Conservation (phyloP, 2,329 filamentous ascomycete genomes). For the Colletotrichum theobromicola region DNA sequence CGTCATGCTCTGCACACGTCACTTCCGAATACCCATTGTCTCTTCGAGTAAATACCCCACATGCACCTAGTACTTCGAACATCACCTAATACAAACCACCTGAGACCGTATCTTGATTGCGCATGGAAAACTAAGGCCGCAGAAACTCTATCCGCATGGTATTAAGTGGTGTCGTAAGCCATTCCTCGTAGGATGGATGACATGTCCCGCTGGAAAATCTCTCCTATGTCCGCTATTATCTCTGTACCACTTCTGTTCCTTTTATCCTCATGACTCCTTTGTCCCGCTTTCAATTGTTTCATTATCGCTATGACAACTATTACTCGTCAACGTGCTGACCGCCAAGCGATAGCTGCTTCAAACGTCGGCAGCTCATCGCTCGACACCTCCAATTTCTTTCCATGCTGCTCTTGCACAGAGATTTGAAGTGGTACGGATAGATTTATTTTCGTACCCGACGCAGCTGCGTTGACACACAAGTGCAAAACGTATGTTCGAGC, state of each 20-base stretch:
- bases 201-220: background rate
- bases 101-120: background rate
- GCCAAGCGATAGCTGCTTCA: conserved; percentile 2
- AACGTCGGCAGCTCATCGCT: background rate
- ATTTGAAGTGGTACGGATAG: conserved; percentile 59
- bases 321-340: background rate
- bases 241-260: background rate
- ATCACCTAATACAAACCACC: background rate
- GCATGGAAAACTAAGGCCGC: background rate
- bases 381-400: conserved; percentile 26
- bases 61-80: background rate
- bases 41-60: background rate
- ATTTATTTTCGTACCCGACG: conserved; percentile 45
- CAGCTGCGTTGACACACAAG: conserved; percentile 42
- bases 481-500: conserved; percentile 59
- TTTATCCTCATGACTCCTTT: background rate
- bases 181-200: background rate
- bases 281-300: background rate
- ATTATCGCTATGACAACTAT: background rate
- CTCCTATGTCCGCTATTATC: background rate
- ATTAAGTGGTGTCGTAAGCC: background rate
- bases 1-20: background rate
- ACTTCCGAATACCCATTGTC: background rate
- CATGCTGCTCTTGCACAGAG: conserved; percentile 40
- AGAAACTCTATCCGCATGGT: background rate